Conservation (phyloP, 2,329 filamentous ascomycete genomes). For the Exophiala mesophila region DNA sequence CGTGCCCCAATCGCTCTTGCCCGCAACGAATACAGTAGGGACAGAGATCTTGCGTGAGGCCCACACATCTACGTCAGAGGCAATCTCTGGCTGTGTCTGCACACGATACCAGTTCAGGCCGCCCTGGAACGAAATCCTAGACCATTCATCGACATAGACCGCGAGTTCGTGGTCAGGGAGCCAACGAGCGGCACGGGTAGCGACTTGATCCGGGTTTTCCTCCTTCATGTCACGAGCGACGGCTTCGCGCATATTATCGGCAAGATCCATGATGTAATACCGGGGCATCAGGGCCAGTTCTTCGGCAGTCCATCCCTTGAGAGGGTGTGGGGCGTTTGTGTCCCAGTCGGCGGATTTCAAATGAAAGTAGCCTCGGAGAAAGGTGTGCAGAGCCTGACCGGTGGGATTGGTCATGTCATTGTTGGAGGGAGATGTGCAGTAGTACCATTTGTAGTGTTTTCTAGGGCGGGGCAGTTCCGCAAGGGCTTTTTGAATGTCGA, state of each 20-base stretch:
- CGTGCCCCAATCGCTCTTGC: conserved; percentile 61
- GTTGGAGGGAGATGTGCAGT: conserved; percentile 35
- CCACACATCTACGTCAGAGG: conserved; percentile 54
- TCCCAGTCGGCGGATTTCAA: conserved; percentile 61
- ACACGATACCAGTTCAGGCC: conserved; percentile 65
- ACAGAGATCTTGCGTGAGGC: conserved; percentile 58
- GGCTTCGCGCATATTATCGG: conserved; percentile 55
- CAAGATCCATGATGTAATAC: conserved; percentile 63
- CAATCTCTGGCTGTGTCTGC: conserved; percentile 47
- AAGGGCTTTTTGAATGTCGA: conserved; percentile 23
- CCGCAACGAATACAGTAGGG: conserved; percentile 58
- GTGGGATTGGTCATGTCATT: conserved; percentile 34
- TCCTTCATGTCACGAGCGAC: conserved; percentile 52
- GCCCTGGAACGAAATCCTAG: conserved; percentile 59
- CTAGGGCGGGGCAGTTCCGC: conserved; percentile 49
- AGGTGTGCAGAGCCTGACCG: conserved; percentile 50
- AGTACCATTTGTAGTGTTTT: conserved; percentile 66
- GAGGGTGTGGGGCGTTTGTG: conserved; percentile 50
- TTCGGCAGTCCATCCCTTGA: conserved; percentile 53
- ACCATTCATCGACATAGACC: conserved; percentile 59
- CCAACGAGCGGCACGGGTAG: conserved; percentile 40
- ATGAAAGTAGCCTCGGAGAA: conserved; percentile 63
- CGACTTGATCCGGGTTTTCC: conserved; percentile 39
- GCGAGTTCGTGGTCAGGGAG: conserved; percentile 53
- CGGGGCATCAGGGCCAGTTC: conserved; percentile 58